Conservation (phyloP, 1,284 basidiomycete genomes). For the Cystobasidium pallidum region DNA sequence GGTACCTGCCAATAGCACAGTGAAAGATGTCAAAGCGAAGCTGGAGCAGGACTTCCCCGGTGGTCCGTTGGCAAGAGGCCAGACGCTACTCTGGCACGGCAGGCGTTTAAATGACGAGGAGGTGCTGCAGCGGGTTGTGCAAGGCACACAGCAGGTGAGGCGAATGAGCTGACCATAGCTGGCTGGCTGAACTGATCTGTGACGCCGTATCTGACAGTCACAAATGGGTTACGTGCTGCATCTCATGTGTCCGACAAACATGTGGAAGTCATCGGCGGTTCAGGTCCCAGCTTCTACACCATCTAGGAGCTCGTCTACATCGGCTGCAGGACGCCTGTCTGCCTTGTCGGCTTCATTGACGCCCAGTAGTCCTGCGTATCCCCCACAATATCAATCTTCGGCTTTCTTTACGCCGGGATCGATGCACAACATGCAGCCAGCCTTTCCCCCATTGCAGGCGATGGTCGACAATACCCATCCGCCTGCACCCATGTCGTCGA, state of each 20-base stretch:
- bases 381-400: background rate
- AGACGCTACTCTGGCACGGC: conserved; percentile 37
- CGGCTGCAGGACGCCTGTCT: conserved; percentile 36
- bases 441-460: background rate
- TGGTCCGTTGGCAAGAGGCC: conserved; percentile 7
- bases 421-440: background rate
- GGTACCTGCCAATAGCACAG: conserved; percentile 13
- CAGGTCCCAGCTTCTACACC: background rate
- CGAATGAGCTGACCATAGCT: background rate
- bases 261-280: conserved; percentile 18
- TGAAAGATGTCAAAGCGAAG: conserved; percentile 27
- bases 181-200: background rate
- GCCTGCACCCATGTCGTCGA: background rate
- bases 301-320: background rate
- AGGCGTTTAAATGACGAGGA: conserved; percentile 32
- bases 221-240: conserved; percentile 34
- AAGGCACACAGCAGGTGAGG: conserved; percentile 27
- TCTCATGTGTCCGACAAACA: conserved; percentile 26
- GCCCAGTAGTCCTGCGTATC: background rate
- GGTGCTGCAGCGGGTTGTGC: conserved; percentile 19
- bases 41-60: conserved; percentile 33
- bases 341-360: conserved; percentile 17
- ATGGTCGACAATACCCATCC: background rate
- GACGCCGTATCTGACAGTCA: background rate
- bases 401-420: background rate